These are phyloP conservation scores for Botrytis aclada DNA, from an alignment of 2,329 filamentous ascomycete genomes.

Conservation along the genomic window DNA sequence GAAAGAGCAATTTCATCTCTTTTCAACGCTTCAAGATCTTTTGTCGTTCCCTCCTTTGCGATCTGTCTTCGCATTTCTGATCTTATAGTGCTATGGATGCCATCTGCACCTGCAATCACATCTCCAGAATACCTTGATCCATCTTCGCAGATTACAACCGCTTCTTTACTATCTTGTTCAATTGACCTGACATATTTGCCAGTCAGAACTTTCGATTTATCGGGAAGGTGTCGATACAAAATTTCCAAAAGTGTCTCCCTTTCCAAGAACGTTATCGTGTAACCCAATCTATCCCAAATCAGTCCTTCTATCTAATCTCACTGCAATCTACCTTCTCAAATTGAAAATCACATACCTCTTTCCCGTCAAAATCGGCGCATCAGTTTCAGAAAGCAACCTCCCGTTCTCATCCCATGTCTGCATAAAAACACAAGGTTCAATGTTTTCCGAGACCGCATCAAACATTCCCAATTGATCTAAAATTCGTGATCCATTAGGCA, in stretches of 20 bases:
- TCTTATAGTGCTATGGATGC: constrained; percentile 32
- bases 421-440: constrained; percentile 22
- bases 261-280: constrained; percentile 24
- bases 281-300: constrained; percentile 26
- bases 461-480: constrained; percentile 50
- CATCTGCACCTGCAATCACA: constrained; percentile 34
- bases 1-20: constrained; percentile 17
- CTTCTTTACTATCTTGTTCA: constrained; percentile 16
- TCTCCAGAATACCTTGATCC: constrained; percentile 26
- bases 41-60: constrained; percentile 21
- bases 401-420: constrained; percentile 21
- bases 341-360: constrained; percentile 20
- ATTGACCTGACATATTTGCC: constrained; percentile 26
- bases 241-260: constrained; percentile 25
- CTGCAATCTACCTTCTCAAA: background rate
- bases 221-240: constrained; percentile 27
- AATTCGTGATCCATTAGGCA: constrained; percentile 45
- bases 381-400: constrained; percentile 19
- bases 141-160: constrained; percentile 27
- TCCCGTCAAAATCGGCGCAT: constrained; percentile 24
- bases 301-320: background rate
- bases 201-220: constrained; percentile 25
- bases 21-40: constrained; percentile 13
- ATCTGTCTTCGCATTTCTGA: constrained; percentile 35
- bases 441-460: constrained; percentile 22